Evolutionary conservation across 2,329 filamentous ascomycete genomes (phyloP), one percentile per base, ranked within the genome.

Genomic region (Fusarium newnesense): DNA sequence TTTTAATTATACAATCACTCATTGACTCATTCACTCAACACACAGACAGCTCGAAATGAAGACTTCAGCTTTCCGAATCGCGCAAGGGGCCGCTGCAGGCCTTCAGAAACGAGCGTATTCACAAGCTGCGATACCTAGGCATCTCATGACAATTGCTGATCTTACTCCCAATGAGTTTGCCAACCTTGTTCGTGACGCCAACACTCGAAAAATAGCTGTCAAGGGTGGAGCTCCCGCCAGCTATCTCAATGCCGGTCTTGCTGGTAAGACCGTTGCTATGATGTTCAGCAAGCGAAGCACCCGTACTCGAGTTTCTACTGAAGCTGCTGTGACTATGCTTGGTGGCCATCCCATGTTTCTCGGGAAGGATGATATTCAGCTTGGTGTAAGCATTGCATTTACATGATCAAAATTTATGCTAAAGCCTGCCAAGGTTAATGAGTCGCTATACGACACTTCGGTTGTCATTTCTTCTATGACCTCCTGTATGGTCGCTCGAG

Each of bases 211-310:
- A 83, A 83, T 89, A 61, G 86, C 90, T 63, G 90, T 96, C 85
- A 97, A 97, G 82, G 89, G 90, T 26, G 89, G 90, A 50, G 75
- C 76, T 49, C 70, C 77, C 24, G 90, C 92, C 7, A 81, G 85
- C 57, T 84, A 86, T 47, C 84, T 97, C 61, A 84, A 87, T 60
- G 87, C 87, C 44, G 85, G 89, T 16, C 84, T 99, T 71, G 83
- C 88, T 2, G 93, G 94, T 59, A 91, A 94, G 82, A 95, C 95
- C 0, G 90, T 99, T 37, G 96, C 96, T 75, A 93, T 99, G 91
- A 94, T 97, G 87, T 99, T 99, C 87, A 97, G 89, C 87, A 99
- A 99, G 85, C 91, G 95, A 75, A 97, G 93, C 78, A 99, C 96
- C 18, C 90, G 96, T 68, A 99, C 96, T 18, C 91, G 96, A 70